These are phyloP conservation scores for Monosporascus sp. DNA, from an alignment of 2,329 filamentous ascomycete species.

Conservation along the genomic window DNA sequence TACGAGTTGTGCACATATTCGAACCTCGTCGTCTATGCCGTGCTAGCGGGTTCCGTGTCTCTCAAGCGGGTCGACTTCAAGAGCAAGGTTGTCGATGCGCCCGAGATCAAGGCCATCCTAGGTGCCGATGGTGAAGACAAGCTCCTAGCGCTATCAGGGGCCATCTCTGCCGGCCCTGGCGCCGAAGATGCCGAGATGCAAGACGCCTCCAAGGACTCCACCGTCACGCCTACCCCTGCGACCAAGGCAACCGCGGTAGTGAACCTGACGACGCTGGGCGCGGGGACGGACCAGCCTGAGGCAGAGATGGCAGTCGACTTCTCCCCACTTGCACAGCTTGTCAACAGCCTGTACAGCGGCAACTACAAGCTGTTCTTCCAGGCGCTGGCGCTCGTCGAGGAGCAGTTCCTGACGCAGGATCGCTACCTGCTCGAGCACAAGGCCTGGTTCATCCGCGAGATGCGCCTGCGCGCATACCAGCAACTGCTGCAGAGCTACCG, in stretches of 20 bases:
- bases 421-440: slow-evolving; percentile 94
- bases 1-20: slow-evolving; percentile 98
- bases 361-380: slow-evolving; percentile 94
- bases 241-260: slow-evolving; percentile 59
- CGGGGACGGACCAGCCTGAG: slow-evolving; percentile 64
- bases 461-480: slow-evolving; percentile 93
- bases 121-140: slow-evolving; percentile 79
- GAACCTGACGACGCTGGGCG: slow-evolving; percentile 81
- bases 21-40: slow-evolving; percentile 88
- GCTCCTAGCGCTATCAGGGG: slow-evolving; percentile 73
- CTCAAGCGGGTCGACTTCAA: slow-evolving; percentile 98
- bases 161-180: slow-evolving; percentile 73
- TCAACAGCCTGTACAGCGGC: slow-evolving; percentile 86
- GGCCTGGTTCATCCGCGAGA: slow-evolving; percentile 96
- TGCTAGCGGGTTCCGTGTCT: slow-evolving; percentile 88
- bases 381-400: slow-evolving; percentile 83
- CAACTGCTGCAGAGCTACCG: slow-evolving; percentile 96
- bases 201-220: slow-evolving; percentile 47
- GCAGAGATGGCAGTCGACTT: slow-evolving; percentile 83
- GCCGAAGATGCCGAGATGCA: slow-evolving; percentile 70
- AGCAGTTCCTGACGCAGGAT: slow-evolving; percentile 88
- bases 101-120: slow-evolving; percentile 95
- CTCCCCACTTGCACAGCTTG: slow-evolving; percentile 76
- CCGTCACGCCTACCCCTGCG: slow-evolving; percentile 42
- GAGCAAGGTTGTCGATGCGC: slow-evolving; percentile 95